Base-by-base conservation (phyloP, 192 early-diverging fungal species). In the Gaertneriomyces sp. region DNA sequence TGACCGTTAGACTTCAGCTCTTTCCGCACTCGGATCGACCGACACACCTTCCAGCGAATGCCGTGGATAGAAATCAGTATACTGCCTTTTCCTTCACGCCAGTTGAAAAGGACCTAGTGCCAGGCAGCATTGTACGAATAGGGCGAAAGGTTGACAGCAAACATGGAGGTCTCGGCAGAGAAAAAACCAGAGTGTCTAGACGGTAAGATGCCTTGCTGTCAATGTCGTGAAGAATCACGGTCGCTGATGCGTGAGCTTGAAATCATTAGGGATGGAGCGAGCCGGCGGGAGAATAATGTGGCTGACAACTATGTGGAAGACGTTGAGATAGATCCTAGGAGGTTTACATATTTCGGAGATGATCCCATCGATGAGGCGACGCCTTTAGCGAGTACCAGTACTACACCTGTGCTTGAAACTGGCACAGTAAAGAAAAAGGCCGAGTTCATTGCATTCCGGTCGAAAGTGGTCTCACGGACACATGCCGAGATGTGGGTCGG, bases 401-500 rank as follows among this genome's bases (percentile, higher is more conserved):
- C 25, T 33, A 2, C 25, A 33, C 25, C 25, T 33, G 25, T 2
- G 25, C 59, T 0, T 45, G 43, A 49, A 6, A 8, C 53, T 4
- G 54, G n/a, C 64, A 61, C 46, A 7, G 43, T 69, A 0, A 66
- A 39, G 3, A 63, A 53, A 11, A 59, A 49, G 33, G 56, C 64
- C 10, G 72, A 77, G 16, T 74, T 69, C 57, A 66, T 77, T 47
- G 72, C 76, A 14, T 82, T 83, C 66, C 80, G 73, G 53, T 64
- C 57, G 77, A 96, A 98, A 71, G 95, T 98, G 61, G 95, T 98
- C 10, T 89, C 86, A 56, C 84, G 95, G 41, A 86, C 84, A 47
- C 95, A 98, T 70, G 94, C 93, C 7, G 94, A 98, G 74, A 82
- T 98, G 20, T 98, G 91, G 89, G 82, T 87, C 6, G 89, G 89